phyloP scores from a whole-genome alignment of 2,329 filamentous ascomycete genomes.

The Raffaelea arxii region DNA sequence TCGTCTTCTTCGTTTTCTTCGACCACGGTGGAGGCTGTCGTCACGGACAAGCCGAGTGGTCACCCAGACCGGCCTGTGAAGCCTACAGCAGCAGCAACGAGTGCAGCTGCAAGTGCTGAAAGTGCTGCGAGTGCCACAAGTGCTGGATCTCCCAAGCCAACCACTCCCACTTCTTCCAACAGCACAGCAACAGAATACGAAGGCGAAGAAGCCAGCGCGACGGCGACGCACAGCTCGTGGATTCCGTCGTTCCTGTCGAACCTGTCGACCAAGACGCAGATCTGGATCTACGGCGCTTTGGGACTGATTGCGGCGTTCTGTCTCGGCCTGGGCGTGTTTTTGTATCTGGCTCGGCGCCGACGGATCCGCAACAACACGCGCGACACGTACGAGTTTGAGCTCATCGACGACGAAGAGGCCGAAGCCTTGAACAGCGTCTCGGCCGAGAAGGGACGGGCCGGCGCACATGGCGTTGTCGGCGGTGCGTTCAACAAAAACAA shows the following conservation, averaged over 20 bases:
- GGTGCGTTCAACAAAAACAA: conserved; percentile 31
- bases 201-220: conserved; percentile 16
- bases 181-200: conserved; percentile 26
- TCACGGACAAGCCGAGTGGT: conserved; percentile 52
- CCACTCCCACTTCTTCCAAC: not conserved
- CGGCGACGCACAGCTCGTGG: conserved; percentile 46
- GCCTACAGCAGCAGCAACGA: conserved; percentile 15
- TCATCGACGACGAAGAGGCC: conserved; percentile 73
- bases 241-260: conserved; percentile 83
- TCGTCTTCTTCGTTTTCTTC: no score
- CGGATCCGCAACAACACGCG: conserved; percentile 64
- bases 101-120: not conserved
- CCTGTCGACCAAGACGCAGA: conserved; percentile 73
- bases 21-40: no score
- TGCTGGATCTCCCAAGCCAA: not conserved
- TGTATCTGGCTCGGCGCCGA: conserved; percentile 69
- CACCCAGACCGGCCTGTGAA: conserved; percentile 54
- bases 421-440: conserved; percentile 37
- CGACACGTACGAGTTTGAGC: conserved; percentile 89
- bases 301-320: conserved; percentile 83
- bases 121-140: not conserved
- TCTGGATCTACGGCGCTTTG: conserved; percentile 86
- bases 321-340: conserved; percentile 66
- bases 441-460: conserved; percentile 26
- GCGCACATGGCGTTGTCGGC: conserved; percentile 17